Conservation (phyloP, 2,329 filamentous ascomycete genomes). For the Plectosphaerella plurivora region DNA sequence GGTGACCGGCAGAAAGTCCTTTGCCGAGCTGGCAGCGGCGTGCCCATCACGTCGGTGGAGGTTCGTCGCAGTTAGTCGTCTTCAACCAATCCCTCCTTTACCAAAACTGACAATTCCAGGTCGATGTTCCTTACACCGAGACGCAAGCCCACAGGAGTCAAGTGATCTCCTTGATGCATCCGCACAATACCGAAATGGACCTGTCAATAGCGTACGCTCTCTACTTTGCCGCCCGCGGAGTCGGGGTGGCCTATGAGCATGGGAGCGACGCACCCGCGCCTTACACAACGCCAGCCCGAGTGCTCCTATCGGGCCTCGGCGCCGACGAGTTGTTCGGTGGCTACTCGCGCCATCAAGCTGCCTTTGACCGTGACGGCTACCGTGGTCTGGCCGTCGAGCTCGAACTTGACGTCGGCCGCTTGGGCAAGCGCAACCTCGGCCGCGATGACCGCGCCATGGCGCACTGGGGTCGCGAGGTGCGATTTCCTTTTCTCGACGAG, state of each 20-base stretch:
- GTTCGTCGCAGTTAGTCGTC: conserved; percentile 63
- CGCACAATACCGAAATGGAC: conserved; percentile 98
- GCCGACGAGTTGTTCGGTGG: conserved; percentile 96
- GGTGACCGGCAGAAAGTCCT: conserved; percentile 75
- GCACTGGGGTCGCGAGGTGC: conserved; percentile 81
- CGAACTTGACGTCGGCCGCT: conserved; percentile 74
- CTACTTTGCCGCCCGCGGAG: conserved; percentile 87
- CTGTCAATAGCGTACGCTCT: conserved; percentile 88
- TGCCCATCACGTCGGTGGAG: conserved; percentile 74
- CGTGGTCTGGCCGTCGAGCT: conserved; percentile 74
- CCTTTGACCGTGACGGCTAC: conserved; percentile 67
- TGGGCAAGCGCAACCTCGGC: conserved; percentile 92
- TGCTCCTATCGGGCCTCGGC: conserved; percentile 86
- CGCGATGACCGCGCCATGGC: conserved; percentile 89
- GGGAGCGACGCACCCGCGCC: conserved; percentile 17
- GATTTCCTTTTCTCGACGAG: conserved; percentile 91
- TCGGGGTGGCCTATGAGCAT: conserved; percentile 41
- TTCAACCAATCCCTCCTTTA: neutral
- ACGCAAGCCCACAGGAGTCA: conserved; percentile 62
- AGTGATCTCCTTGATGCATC: conserved; percentile 76
- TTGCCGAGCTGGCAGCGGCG: conserved; percentile 63
- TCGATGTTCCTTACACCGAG: conserved; percentile 79
- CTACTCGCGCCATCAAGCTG: conserved; percentile 77
- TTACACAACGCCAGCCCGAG: conserved; percentile 70
- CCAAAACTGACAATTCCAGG: conserved; percentile 26